A percentile compares a stretch with the other conserved stretches of the same genome.
phyloP scores from a whole-genome alignment of 148 eudicot genomes.

The Beta vulgaris region DNA sequence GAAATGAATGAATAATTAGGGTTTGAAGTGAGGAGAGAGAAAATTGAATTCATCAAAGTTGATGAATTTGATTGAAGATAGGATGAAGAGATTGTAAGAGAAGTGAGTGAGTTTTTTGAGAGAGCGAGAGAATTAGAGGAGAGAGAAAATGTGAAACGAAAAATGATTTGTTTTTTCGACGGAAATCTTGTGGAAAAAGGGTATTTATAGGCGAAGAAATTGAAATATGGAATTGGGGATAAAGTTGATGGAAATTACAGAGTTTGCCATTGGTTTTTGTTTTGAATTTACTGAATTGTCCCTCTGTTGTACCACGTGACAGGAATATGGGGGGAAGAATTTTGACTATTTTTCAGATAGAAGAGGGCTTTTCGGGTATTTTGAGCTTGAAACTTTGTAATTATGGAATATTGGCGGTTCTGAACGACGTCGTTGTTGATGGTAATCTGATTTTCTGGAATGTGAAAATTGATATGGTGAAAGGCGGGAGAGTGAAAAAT shows the following conservation, averaged over 20 bases:
- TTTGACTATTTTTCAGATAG: not conserved
- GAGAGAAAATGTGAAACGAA: constrained; percentile 6
- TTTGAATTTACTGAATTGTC: not conserved
- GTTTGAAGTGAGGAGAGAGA: constrained; percentile 11
- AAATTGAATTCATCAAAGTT: constrained; percentile 13
- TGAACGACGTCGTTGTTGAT: constrained; percentile 3
- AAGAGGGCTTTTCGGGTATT: not conserved
- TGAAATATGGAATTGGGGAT: not conserved
- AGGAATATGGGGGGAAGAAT: not conserved
- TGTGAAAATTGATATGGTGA: not conserved
- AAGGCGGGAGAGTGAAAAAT: constrained; percentile 18
- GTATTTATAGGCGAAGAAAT: constrained; percentile 2
- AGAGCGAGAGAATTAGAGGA: constrained; percentile 11
- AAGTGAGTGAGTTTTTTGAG: constrained; percentile 23
- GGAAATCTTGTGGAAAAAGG: not conserved
- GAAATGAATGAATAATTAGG: constrained; percentile 3
- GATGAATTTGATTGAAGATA: not conserved
- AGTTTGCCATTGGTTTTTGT: constrained; percentile 1
- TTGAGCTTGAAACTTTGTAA: not conserved
- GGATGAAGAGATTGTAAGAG: constrained; percentile 12
- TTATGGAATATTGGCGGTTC: not conserved
- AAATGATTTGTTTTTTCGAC: not conserved
- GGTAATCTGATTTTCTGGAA: not conserved
- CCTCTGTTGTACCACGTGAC: not conserved
- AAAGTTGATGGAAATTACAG: constrained; percentile 1